Evolutionary conservation across 768 basidiomycete genomes (phyloP).

Genomic region (Pleurotus platypus): DNA sequence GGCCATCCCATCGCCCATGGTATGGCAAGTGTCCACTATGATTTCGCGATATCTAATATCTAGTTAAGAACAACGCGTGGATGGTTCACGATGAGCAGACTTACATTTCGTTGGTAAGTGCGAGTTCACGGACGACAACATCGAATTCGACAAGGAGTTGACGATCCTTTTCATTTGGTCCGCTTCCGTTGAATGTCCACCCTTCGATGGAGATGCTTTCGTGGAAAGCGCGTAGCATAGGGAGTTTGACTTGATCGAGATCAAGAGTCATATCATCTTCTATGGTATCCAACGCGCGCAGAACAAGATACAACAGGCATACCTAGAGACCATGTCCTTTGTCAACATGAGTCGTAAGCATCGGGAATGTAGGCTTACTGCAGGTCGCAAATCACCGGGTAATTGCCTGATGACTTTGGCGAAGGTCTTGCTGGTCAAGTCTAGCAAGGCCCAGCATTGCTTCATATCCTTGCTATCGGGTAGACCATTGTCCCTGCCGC

Average conservation of each 20-base stretch:
- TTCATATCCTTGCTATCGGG: neutral
- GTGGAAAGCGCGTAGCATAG: slow-evolving; percentile 2
- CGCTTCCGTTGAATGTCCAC: slow-evolving; percentile 5
- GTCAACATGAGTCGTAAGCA: too few species aligned
- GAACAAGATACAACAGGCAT: neutral
- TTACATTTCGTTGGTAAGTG: neutral
- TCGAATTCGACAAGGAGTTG: slow-evolving; percentile 5
- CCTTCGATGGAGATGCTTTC: neutral
- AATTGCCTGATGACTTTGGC: neutral
- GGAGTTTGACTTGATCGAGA: slow-evolving; percentile 1
- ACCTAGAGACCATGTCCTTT: neutral
- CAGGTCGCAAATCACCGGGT: slow-evolving; percentile 2
- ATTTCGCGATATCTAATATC: neutral
- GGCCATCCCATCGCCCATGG: neutral
- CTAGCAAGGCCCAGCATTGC: neutral
- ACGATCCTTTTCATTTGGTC: slow-evolving; percentile 2
- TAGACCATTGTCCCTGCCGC: neutral
- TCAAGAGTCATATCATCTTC: slow-evolving; percentile 4
- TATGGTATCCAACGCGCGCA: slow-evolving; percentile 1
- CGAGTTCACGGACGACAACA: neutral
- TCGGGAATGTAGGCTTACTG: neutral
- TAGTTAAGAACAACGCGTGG: neutral
- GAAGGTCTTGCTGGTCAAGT: slow-evolving; percentile 4
- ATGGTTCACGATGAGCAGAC: neutral
- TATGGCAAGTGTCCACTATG: neutral